Evolutionary conservation across 306 rosid species (phyloP).

Genomic region (Dalbergia cochinchinensis): DNA sequence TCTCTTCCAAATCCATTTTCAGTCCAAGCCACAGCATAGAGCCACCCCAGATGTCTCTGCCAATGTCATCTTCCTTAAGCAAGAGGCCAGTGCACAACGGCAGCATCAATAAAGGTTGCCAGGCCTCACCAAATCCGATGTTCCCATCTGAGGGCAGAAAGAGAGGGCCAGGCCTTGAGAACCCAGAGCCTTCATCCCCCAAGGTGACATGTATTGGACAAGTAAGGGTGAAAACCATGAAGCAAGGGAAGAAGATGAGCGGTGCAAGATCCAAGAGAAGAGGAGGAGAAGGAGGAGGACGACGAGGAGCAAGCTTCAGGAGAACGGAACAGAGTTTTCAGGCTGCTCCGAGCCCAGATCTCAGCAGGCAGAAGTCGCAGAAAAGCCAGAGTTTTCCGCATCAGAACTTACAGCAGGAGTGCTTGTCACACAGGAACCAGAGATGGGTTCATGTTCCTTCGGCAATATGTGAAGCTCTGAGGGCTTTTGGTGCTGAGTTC

Average conservation of each 20-base stretch:
- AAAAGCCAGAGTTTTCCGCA: slow-evolving; percentile 46
- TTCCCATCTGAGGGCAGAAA: slow-evolving; percentile 77
- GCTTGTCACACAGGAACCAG: slow-evolving; percentile 69
- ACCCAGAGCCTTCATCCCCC: slow-evolving; percentile 95
- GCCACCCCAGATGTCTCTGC: slow-evolving; percentile 68
- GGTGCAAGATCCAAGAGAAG: slow-evolving; percentile 64
- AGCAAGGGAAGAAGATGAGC: slow-evolving; percentile 85
- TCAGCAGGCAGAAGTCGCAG: slow-evolving; percentile 46
- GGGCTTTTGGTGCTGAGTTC: slow-evolving; percentile 57
- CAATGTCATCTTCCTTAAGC: slow-evolving; percentile 76
- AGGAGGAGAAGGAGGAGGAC: slow-evolving; percentile 43
- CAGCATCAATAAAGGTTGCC: slow-evolving; percentile 73
- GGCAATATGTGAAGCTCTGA: slow-evolving; percentile 87
- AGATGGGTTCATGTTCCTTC: slow-evolving; percentile 91
- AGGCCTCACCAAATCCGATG: slow-evolving; percentile 78
- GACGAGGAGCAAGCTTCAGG: slow-evolving; percentile 69
- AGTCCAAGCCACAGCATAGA: slow-evolving; percentile 80
- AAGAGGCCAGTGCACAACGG: slow-evolving; percentile 73
- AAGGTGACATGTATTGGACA: slow-evolving; percentile 97
- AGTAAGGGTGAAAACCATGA: slow-evolving; percentile 91
- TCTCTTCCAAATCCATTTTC: slow-evolving; percentile 82
- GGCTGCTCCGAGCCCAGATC: slow-evolving; percentile 35
- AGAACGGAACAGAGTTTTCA: slow-evolving; percentile 44
- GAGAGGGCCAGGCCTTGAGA: slow-evolving; percentile 70
- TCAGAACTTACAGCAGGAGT: slow-evolving; percentile 58